Conservation (phyloP, 164 flowering plant species). For the Magnolia kwangsiensis region DNA sequence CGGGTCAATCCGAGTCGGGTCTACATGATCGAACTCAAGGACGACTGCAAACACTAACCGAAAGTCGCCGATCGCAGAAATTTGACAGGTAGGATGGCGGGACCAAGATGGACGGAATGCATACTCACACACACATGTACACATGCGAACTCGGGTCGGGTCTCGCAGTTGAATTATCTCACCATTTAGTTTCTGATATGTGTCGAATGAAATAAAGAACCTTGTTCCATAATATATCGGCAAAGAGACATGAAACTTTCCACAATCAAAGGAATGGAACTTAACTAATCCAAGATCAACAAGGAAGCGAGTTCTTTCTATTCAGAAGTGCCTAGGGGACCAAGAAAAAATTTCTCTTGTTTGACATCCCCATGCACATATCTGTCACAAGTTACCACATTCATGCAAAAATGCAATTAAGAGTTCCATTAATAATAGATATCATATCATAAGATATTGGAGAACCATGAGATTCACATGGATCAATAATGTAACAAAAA, state of each 20-base stretch:
- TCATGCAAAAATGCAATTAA: not conserved
- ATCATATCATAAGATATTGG: not conserved
- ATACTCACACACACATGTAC: no score
- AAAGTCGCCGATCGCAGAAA: no score
- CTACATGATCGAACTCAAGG: no score
- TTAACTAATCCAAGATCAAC: conserved; percentile 95
- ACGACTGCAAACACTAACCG: no score
- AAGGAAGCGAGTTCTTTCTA: conserved; percentile 81
- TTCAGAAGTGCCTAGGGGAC: conserved; percentile 72
- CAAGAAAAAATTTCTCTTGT: conserved; percentile 95
- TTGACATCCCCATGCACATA: conserved; percentile 98
- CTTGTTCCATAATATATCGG: not conserved
- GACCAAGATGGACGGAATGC: no score
- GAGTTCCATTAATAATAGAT: not conserved
- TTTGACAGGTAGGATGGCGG: no score
- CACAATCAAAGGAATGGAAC: conserved; percentile 1
- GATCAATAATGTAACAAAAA: not conserved
- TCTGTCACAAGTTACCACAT: conserved; percentile 28
- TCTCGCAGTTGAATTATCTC: conserved; percentile 67
- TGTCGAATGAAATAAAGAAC: not conserved
- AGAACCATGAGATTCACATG: not conserved
- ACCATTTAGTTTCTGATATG: conserved; percentile 75
- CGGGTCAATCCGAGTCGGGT: no score
- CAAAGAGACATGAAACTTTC: not conserved
- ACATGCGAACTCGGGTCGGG: no score